Base-by-base conservation (phyloP, 2,329 filamentous ascomycete genomes). In the Xylaria polymorpha region DNA sequence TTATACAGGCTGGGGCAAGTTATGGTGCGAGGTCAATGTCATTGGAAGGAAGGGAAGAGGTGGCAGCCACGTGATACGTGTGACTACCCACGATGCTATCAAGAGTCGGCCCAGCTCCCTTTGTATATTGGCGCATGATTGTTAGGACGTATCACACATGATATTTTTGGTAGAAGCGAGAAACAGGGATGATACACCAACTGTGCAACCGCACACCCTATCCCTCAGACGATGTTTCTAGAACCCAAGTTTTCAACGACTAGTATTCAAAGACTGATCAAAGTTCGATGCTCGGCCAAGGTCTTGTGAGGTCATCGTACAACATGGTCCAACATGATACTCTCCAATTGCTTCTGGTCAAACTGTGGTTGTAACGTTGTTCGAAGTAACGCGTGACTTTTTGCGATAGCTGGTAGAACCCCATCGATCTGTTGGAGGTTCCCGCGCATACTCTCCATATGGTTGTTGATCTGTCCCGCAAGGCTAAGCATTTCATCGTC, bases 351-450 rank as follows among this genome's bases (percentile, higher is more conserved):
- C 43, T 81, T 80, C 41, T 77, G 77, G 35, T 82, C 81, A 29
- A 89, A 75, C 67, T 85, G 81, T 53, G 80, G 78, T 43, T 83
- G 80, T 66, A 89, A 73, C 43, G 85, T 81, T 15, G 81, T 81
- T 73, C 85, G 84, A 61, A 89, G 73, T 3, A 85, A 82, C 1
- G 86, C 86, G 59, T 80, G 81, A 71, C 82, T 86, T 64, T 79
- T 82, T 20, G 73, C 77, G 18, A 89, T 83, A 41, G 85, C 83
- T 1, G 85, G 84, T 6, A 84, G 73, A 4, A 90, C 80, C 7
- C 84, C 85, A 0, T 85, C 83, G 15, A 87, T 83, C 77, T 88
- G 87, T 66, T 82, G 79, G 46, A 88, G 79, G 73, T 89, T 89
- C 51, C 80, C 80, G 64, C 79, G 81, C 75, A 90, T 85, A 73